A percentile compares a stretch with the other conserved stretches of the same genome.
phyloP scores from a whole-genome alignment of 2,329 filamentous ascomycete genomes.

The Xylariaceae sp. region DNA sequence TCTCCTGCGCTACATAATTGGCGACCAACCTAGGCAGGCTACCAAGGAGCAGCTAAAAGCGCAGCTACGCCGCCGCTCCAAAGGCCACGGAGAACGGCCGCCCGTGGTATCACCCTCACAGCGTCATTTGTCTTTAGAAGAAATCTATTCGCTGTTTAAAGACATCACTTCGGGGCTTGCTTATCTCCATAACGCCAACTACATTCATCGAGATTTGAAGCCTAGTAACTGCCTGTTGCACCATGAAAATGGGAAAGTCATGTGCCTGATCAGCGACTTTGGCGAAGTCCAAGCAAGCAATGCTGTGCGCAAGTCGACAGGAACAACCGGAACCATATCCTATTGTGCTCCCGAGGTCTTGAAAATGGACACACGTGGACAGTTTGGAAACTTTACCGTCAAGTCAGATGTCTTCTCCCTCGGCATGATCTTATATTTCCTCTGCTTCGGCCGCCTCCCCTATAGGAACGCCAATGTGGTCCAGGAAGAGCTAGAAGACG shows the following conservation, averaged over 20 bases:
- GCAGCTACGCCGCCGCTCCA: conserved; percentile 81
- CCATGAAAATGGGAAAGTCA: conserved; percentile 71
- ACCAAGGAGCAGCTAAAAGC: conserved; percentile 90
- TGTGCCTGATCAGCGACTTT: conserved; percentile 94
- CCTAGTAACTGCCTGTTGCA: conserved; percentile 95
- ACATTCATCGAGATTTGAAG: conserved; percentile 95
- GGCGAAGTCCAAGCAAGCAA: conserved; percentile 92
- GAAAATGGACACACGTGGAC: conserved; percentile 69
- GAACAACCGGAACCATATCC: conserved; percentile 93
- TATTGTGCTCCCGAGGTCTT: conserved; percentile 97
- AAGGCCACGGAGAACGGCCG: conserved; percentile 72
- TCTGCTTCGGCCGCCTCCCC: conserved; percentile 91
- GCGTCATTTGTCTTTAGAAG: conserved; percentile 72
- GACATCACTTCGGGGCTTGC: conserved; percentile 93
- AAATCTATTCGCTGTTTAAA: conserved; percentile 96
- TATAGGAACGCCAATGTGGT: conserved; percentile 84
- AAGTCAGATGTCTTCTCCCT: conserved; percentile 99
- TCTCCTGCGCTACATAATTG: conserved; percentile 84
- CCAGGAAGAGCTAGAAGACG: conserved; percentile 90
- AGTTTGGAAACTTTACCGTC: conserved; percentile 90
- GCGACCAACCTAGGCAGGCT: conserved; percentile 64
- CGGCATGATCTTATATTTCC: conserved; percentile 98
- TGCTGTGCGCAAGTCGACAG: conserved; percentile 82
- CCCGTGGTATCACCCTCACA: conserved; percentile 52
- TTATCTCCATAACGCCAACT: conserved; percentile 88